Evolutionary conservation across 2,329 filamentous ascomycete species (phyloP).

Genomic region (Talaromyces islandicus): DNA sequence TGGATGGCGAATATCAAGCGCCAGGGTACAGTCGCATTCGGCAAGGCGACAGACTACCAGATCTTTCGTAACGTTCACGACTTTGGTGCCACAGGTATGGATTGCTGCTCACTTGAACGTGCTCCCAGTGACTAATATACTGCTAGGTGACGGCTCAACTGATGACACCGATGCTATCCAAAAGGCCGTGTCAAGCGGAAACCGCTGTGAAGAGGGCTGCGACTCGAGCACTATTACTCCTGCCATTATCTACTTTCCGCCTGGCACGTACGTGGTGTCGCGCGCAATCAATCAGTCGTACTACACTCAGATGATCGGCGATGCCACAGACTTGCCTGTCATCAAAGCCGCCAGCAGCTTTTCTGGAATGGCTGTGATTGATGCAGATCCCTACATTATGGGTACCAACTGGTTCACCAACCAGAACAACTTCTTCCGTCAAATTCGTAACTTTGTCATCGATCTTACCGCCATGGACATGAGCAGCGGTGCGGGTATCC

Average conservation of each 20-base stretch:
- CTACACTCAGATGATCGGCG: constrained; percentile 88
- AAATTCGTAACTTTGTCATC: constrained; percentile 75
- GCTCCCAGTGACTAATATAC: constrained; percentile 20
- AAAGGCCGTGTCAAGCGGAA: constrained; percentile 67
- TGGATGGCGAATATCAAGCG: constrained; percentile 68
- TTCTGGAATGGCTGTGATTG: constrained; percentile 79
- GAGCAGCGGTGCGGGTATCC: constrained; percentile 62
- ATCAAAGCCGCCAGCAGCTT: constrained; percentile 71
- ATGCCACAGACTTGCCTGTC: constrained; percentile 64
- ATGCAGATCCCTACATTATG: constrained; percentile 74
- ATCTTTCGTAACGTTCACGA: constrained; percentile 73
- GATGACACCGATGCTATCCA: constrained; percentile 93
- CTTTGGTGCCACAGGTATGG: constrained; percentile 65
- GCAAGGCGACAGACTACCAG: constrained; percentile 53
- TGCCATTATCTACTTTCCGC: constrained; percentile 85
- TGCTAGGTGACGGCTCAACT: constrained; percentile 55
- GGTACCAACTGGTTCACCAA: constrained; percentile 74
- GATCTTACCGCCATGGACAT: constrained; percentile 63
- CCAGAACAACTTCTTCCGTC: constrained; percentile 77
- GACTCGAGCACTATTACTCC: constrained; percentile 79
- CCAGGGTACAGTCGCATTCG: constrained; percentile 63
- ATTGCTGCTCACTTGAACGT: constrained; percentile 15
- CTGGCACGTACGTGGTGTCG: constrained; percentile 78
- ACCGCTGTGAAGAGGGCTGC: constrained; percentile 73
- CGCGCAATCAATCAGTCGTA: constrained; percentile 78